Evolutionary conservation across 192 early-diverging fungal species (phyloP).

Genomic region (Coemansia reversa): DNA sequence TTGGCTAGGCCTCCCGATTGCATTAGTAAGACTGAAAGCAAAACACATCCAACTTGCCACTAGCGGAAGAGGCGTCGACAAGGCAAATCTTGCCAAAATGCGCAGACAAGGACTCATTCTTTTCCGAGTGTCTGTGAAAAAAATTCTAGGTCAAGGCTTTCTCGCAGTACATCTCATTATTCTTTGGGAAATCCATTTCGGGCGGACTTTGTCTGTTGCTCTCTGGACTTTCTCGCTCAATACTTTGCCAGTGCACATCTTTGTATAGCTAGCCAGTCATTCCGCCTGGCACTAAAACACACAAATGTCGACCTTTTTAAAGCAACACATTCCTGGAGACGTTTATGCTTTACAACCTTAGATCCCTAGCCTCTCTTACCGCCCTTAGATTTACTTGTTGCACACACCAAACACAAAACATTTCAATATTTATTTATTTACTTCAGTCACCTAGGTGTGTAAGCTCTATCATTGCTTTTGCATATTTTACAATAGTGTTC

Average conservation of each 20-base stretch:
- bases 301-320: conserved; percentile 1
- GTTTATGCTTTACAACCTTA: conserved; percentile 5
- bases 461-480: not conserved
- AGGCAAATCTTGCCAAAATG: not conserved
- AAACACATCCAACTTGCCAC: not conserved
- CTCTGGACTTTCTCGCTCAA: conserved; percentile 8
- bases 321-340: conserved; percentile 2
- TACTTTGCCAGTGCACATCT: not conserved
- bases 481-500: not conserved
- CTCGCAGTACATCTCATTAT: not conserved
- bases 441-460: too few species aligned
- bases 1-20: too few species aligned
- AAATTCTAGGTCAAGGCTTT: not conserved
- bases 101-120: conserved; percentile 1
- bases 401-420: not conserved
- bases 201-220: conserved; percentile 1
- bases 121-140: not conserved
- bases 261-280: not conserved
- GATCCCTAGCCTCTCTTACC: not conserved
- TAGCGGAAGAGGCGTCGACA: conserved; percentile 3
- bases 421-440: not conserved
- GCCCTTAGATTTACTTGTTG: conserved; percentile 12
- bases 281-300: not conserved
- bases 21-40: not conserved
- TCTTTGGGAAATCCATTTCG: conserved; percentile 2